phyloP scores from a whole-genome alignment of 2,329 filamentous ascomycete species.

The Penicillium capsulatum region DNA sequence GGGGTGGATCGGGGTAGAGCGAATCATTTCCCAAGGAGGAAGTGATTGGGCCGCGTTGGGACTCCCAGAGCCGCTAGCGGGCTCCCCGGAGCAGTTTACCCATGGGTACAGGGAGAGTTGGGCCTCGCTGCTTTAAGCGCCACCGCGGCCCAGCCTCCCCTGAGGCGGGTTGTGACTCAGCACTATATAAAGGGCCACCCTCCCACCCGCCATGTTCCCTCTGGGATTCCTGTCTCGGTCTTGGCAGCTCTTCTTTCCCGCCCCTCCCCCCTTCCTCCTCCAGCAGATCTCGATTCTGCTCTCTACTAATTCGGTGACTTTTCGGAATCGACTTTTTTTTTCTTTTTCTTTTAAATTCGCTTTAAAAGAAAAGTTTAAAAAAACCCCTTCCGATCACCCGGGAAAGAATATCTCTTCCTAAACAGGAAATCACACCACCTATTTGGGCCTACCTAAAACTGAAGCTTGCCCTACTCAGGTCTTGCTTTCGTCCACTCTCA shows the following conservation, averaged over 20 bases:
- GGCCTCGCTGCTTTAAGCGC: conserved; percentile 36
- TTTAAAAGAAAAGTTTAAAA: background rate
- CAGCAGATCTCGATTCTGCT: conserved; percentile 10
- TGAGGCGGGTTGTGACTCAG: conserved; percentile 33
- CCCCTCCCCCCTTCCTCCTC: conserved; percentile 16
- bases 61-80: conserved; percentile 24
- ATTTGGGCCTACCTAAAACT: conserved; percentile 11
- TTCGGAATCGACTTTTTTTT: conserved; percentile 12
- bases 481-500: conserved; percentile 24
- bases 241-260: conserved; percentile 37
- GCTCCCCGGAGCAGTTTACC: conserved; percentile 1
- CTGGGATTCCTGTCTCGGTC: conserved; percentile 37
- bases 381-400: conserved; percentile 5
- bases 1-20: background rate
- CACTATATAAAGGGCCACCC: conserved; percentile 41
- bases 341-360: conserved; percentile 5
- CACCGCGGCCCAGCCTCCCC: conserved; percentile 37
- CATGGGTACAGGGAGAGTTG: conserved; percentile 24
- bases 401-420: conserved; percentile 11
- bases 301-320: conserved; percentile 16
- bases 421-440: conserved; percentile 16
- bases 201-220: conserved; percentile 31
- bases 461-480: conserved; percentile 11
- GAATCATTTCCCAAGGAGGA: background rate
- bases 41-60: conserved; percentile 7